Conservation (phyloP, 768 basidiomycete genomes). For the Tubosaeta sp. region DNA sequence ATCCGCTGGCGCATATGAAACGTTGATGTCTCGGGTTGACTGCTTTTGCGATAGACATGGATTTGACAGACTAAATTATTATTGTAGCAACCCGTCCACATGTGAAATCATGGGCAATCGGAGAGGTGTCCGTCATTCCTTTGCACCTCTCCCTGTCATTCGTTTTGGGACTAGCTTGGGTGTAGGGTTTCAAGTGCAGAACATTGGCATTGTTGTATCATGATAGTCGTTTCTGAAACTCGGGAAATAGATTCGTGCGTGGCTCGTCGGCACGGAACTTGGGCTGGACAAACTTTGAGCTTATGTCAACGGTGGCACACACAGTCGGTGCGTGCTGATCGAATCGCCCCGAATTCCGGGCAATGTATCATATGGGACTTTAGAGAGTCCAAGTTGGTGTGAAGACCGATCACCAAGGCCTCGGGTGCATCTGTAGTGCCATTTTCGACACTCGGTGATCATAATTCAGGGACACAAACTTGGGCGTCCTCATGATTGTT, state of each 20-base stretch:
- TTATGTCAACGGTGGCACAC: too few species aligned
- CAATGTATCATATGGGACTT: slow-evolving; percentile 1
- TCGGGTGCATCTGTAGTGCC: neutral
- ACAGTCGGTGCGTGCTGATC: neutral
- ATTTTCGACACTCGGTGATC: neutral
- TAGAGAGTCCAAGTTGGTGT: neutral
- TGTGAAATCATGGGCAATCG: slow-evolving; percentile 1
- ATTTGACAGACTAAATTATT: slow-evolving; percentile 18
- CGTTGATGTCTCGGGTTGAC: slow-evolving; percentile 8
- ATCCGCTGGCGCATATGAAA: slow-evolving; percentile 7
- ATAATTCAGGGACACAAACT: neutral
- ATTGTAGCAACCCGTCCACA: slow-evolving; percentile 7
- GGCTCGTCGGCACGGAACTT: slow-evolving; percentile 2
- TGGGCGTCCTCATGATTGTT: neutral
- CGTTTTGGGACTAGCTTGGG: slow-evolving; percentile 10
- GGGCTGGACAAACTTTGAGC: neutral
- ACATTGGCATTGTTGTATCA: slow-evolving; percentile 11
- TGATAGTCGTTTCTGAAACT: slow-evolving; percentile 3
- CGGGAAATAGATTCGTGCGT: neutral
- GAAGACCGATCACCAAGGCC: slow-evolving; percentile 5
- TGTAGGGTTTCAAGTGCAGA: slow-evolving; percentile 6
- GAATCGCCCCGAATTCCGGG: slow-evolving; percentile 8
- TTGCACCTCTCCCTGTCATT: slow-evolving; percentile 5
- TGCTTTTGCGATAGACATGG: slow-evolving; percentile 19
- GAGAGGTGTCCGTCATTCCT: slow-evolving; percentile 12